Evolutionary conservation across 352 stramenopile genomes (phyloP), one percentile per base, ranked within the genome.

Genomic region (Pythium aquatile): DNA sequence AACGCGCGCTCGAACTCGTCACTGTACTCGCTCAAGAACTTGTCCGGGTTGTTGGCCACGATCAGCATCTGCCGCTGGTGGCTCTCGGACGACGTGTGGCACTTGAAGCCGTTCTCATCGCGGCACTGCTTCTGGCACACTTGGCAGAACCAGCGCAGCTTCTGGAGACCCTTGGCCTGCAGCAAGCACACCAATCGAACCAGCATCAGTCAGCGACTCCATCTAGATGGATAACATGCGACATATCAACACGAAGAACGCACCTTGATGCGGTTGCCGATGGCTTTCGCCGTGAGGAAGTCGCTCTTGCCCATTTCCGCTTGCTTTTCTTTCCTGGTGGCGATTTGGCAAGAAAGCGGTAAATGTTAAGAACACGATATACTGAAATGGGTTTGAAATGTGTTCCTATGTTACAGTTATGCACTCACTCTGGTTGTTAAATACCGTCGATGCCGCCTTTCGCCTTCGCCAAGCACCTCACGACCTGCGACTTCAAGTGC

Each of bases 51-150:
- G 52, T 94, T 93, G 9, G 90, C 90, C 58, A 99, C 98, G 55
- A 99, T 92, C 64, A 98, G 85, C 97, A 99, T 99, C 81, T 99
- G 96, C 47, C 97, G 90, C 63, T 99, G 83, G 81, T 99, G 98
- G 7, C 90, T 94, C 70, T 99, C 98, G 35, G 89, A 98, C 11
- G 83, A 98, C 33, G 97, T 91, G 81, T 99, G 98, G 70, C 97
- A 99, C 83, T 99, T 99, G 83, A 99, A 99, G 16, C 98, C 98
- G 79, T 99, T 99, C 75, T 99, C 97, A 71, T 99, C 98, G n/a
- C 97, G 92, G 74, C 98, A 99, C 79, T 99, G 97, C 81, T 99
- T 99, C 73, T 96, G 76, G 74, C 97, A 99, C 76, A 99, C 98
- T 79, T 99, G 97, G 73, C 98, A 99, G 76, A 98, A 98, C 90